Evolutionary conservation across 768 basidiomycete genomes (phyloP), one percentile per base, ranked within the genome.

Genomic region (Inosperma sp.): DNA sequence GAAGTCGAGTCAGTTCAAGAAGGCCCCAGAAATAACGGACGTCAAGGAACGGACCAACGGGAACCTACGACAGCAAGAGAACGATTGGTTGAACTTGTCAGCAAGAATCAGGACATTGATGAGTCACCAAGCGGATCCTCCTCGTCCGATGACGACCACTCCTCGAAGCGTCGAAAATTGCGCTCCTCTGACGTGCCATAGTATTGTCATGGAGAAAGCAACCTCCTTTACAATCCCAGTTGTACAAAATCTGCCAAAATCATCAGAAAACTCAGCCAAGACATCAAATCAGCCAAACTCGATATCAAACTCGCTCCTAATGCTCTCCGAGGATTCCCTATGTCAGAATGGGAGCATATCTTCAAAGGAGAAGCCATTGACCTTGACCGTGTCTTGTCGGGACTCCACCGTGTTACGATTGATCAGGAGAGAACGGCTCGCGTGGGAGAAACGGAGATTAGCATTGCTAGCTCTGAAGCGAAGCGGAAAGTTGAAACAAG

Each of bases 361-460:
- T 21, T 68, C 26, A 10, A 37, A 13, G 65, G 65, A 2, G 26
- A 52, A 9, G 19, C 56, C 5, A 54, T 71, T 55, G 56, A 69
- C 49, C 60, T 71, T 52, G 60, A 70, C 50, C 27, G 21, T 9
- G 54, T 71, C 43, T 39, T 65, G 52, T 42, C 58, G 4, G 33
- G 48, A 7, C 34, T 57, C 41, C 55, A 60, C 54, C 41, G 59
- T 8, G 13, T 53, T 43, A 31, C 14, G 19, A 17, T 37, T 33
- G 49, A 49, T 44, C 40, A 49, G 22, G 55, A 61, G 27, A 48
- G 41, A 10, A 36, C 16, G 19, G 53, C 48, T 17, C 52, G 46
- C 34, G 25, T 56, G 31, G 59, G 65, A 45, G 57, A 61, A 4
- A 16, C 55, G 47, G 51, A 58, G 27, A 53, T 66, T 53, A 46